A percentile compares a stretch with the other conserved stretches of the same genome.
Conservation (phyloP, 139 green algal genomes). For the Deuterostichococcus epilithicus region DNA sequence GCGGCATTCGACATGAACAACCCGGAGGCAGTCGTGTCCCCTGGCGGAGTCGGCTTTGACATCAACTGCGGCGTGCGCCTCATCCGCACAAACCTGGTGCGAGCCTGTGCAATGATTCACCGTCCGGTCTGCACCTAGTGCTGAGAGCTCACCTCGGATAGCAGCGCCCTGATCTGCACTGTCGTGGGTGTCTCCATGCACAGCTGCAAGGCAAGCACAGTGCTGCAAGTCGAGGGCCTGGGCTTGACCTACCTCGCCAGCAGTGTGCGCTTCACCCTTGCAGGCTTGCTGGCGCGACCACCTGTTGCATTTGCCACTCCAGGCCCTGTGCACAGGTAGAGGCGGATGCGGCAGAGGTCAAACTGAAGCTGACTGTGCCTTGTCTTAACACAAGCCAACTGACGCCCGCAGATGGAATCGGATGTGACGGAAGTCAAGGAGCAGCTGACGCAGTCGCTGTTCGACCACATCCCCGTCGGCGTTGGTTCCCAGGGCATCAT, state of each 20-base stretch:
- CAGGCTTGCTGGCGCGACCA: background rate
- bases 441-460: conserved; percentile 79
- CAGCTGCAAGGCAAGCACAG: background rate
- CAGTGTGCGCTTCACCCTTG: no score
- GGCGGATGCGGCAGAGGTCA: background rate
- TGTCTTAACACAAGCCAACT: background rate
- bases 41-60: conserved; percentile 78
- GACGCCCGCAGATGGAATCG: conserved; percentile 36
- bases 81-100: conserved; percentile 80
- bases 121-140: background rate
- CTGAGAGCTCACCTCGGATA: no score
- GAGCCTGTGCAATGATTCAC: background rate
- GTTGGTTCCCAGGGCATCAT: conserved; percentile 87
- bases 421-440: conserved; percentile 73
- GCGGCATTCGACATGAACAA: conserved; percentile 87
- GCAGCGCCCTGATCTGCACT: no score
- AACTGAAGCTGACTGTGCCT: background rate
- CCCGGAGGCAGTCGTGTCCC: conserved; percentile 78
- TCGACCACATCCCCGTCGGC: conserved; percentile 92
- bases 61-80: conserved; percentile 92
- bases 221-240: background rate
- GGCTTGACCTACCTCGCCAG: no score
- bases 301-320: background rate
- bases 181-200: no score
- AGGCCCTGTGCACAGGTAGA: background rate